Evolutionary conservation across 2,329 filamentous ascomycete species (phyloP).

Genomic region (Pseudocercospora macadamiae): DNA sequence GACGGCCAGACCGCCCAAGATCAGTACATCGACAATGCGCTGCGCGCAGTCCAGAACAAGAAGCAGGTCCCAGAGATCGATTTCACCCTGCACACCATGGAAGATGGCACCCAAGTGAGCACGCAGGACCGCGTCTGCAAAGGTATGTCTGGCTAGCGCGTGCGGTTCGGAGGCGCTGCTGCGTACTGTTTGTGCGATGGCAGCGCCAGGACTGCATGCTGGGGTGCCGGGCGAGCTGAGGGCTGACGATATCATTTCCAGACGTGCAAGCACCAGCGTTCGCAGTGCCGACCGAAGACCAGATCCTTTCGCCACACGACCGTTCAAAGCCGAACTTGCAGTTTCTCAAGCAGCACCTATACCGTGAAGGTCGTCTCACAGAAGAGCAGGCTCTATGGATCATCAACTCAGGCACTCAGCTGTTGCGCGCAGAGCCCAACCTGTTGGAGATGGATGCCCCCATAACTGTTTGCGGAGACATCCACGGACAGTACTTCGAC

Average conservation of each 20-base stretch:
- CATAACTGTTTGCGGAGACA: conserved; percentile 97
- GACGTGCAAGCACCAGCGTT: conserved; percentile 98
- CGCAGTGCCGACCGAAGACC: conserved; percentile 86
- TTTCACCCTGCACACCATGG: conserved; percentile 98
- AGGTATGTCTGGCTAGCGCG: conserved; percentile 60
- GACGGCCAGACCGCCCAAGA: conserved; percentile 40
- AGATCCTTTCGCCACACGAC: conserved; percentile 88
- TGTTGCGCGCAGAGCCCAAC: conserved; percentile 89
- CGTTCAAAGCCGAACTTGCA: conserved; percentile 86
- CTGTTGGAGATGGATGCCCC: conserved; percentile 98
- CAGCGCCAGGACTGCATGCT: not conserved
- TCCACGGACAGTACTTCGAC: conserved; percentile 99
- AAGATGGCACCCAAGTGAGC: conserved; percentile 93
- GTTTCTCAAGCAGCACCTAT: conserved; percentile 98
- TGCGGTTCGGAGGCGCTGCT: not conserved
- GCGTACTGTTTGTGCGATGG: not conserved
- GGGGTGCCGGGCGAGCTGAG: conserved; percentile 5
- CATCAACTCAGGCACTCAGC: conserved; percentile 80
- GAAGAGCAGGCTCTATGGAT: conserved; percentile 98
- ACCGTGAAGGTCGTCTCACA: conserved; percentile 92
- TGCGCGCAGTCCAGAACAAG: conserved; percentile 91
- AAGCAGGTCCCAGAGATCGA: conserved; percentile 96
- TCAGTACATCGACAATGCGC: conserved; percentile 75
- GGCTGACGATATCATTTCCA: conserved; percentile 45
- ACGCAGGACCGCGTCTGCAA: conserved; percentile 96